Evolutionary conservation across 345 rosid species (phyloP), one percentile per base, ranked within the genome.

Genomic region (Pelargonium nanum): DNA sequence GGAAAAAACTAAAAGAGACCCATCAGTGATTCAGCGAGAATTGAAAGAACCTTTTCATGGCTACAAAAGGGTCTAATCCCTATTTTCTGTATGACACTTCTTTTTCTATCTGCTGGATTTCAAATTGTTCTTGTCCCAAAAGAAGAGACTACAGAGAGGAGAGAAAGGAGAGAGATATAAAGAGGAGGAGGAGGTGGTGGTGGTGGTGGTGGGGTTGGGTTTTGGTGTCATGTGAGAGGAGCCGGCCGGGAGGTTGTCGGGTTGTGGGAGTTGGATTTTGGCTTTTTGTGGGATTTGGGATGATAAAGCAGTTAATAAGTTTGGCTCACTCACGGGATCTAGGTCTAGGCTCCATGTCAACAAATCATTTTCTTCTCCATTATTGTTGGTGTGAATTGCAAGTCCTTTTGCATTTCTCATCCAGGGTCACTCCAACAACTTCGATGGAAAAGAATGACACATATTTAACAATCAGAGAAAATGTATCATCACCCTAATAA

Each of bases 211-310:
- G 3, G 62, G 13, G 74, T 67, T 58, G 83, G 73, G 45, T 67
- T 81, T 83, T 83, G 81, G 78, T 75, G 61, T 85, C 80, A 81
- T 77, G 83, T 79, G 91, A 72, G 55, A 74, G 67, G 62, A 57
- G 91, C 84, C 81, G 88, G 84, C 86, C 85, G 62, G 72, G 63
- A 71, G 51, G 22, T 83, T 83, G 91, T 83, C 79, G 6, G 2
- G 59, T 62, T 62, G 73, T 74, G 80, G 70, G 75, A 66, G 82
- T 78, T 65, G 85, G 68, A 65, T 63, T 75, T 77, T 79, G 50
- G 67, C 68, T 67, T 61, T 19, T 59, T 68, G 50, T 34, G 55
- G 60, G 80, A 26, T 23, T 44, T 67, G 68, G 70, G 73, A 69
- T 45, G 65, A 40, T 17, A 24, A 58, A 56, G 69, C 74, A 70